Evolutionary conservation across 208 protist species (phyloP), one percentile per base, ranked within the genome.

Genomic region (Leishmania arabica): DNA sequence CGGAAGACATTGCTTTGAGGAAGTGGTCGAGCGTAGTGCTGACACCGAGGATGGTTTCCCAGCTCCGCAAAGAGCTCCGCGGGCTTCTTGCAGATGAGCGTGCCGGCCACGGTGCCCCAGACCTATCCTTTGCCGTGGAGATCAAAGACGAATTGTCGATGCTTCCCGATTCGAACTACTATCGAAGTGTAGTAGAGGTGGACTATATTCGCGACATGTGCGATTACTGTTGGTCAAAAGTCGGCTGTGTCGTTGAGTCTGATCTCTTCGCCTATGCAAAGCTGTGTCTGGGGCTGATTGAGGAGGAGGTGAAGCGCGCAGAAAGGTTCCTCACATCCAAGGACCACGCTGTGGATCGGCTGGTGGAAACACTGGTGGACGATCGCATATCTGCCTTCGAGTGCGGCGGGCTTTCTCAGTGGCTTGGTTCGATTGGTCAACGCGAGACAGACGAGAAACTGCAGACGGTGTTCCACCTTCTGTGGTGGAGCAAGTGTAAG

Each of bases 111-210:
- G 53, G 40, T 42, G 1, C 40, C 3, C 77, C 64, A 2, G 74
- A 81, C n/a, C 65, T 81, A 19, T 76, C 72, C 5, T 78, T 87
- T 19, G 83, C 72, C 1, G 65, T 79, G 1, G 86, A 89, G 60
- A 79, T 92, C 37, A 90, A 88, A 74, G 86, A 90, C 40, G 83
- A 87, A 11, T 69, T 92, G 31, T 83, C 82, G 19, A 90, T 92
- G 81, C 80, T 92, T 2, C 82, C 84, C 11, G 84, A 89, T 51
- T 77, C 65, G n/a, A 84, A 69, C 9, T 80, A 86, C n/a, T 92
- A 92, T 68, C 64, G 69, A 34, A 80, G 19, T 34, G 78, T 92
- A 9, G 70, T 92, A 11, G 89, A 92, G 75, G 56, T 51, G 2
- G 77, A 78, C 42, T 92, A 90, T 77, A 75, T 87, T 37, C 58